Percentiles rank a stretch among this genome's conserved stretches.
These are phyloP conservation scores for Cymbidium sinense DNA, from an alignment of 106 monocot genomes.

Conservation along the genomic window DNA sequence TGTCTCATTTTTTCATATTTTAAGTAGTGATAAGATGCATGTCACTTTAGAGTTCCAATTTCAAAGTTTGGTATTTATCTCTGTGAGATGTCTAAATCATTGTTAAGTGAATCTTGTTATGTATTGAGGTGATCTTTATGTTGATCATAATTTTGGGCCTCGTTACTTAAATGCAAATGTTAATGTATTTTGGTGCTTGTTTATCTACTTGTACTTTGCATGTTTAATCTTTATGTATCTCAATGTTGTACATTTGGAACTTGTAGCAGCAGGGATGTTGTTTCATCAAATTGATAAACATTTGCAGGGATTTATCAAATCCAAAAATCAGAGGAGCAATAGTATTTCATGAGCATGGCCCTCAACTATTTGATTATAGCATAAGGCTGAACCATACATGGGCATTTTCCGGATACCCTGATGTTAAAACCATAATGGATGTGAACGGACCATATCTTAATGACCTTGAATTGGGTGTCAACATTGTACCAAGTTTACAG, in stretches of 20 bases:
- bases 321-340: slow-evolving; percentile 83
- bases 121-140: background rate
- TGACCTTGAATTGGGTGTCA: slow-evolving; percentile 68
- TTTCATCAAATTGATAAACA: slow-evolving; percentile 3
- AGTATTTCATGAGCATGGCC: slow-evolving; percentile 74
- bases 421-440: slow-evolving; percentile 85
- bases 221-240: background rate
- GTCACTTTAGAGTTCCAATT: background rate
- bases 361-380: slow-evolving; percentile 78
- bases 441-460: slow-evolving; percentile 81
- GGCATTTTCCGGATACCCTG: slow-evolving; percentile 90
- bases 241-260: background rate
- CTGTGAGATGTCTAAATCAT: background rate
- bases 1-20: background rate
- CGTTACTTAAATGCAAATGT: background rate
- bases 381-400: slow-evolving; percentile 89
- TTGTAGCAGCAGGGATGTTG: background rate
- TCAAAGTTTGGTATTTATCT: background rate
- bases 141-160: background rate
- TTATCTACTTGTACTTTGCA: background rate
- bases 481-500: slow-evolving; percentile 61
- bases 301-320: slow-evolving; percentile 70
- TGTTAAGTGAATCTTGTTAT: background rate
- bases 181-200: background rate
- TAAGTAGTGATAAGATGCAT: background rate